Base-by-base conservation (phyloP, 2,329 filamentous ascomycete genomes). In the Cercospora brassicicola region DNA sequence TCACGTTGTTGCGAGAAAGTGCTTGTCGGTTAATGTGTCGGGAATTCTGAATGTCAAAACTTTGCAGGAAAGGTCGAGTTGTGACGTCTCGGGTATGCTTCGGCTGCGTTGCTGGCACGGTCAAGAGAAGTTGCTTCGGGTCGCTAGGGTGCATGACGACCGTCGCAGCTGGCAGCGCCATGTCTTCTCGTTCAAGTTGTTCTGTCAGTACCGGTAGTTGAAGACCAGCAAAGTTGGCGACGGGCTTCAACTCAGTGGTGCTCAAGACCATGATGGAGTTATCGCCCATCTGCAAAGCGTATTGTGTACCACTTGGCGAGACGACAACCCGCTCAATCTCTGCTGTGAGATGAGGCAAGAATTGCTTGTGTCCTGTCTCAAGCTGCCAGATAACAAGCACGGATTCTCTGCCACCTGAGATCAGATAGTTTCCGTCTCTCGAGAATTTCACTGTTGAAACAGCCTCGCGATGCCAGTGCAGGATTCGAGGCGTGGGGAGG, bases 301-400 rank as follows among this genome's bases (percentile, higher is more conserved):
- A 99, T 0, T 91, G 90, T 45, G 92, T 87, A 5, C 95, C 94
- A 18, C 83, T 84, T 0, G 90, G 86, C 15, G 94, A 97, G 36
- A 99, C 87, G 4, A 91, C 89, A 53, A 99, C 87, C 73, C 91
- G 93, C 77, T 95, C 91, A 39, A 99, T 91, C 28, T 89, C 88
- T 5, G 93, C 91, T 26, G 91, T 90, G 66, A 99, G 85, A 85
- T 98, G 93, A n/a, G 95, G 95, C 30, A 99, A 83, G 76, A 90
- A 92, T 76, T 95, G 91, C 75, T 88, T 89, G 77, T 90, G 90
- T 70, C 89, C 89, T 0, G 94, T 97, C 73, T 96, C 92, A 66
- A 97, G 84, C 80, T 99, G 95, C 94, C 94, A 98, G 33, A 97
- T 83, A 8, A 97, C 92, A 51, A 99, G 84, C 20, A 93, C 91